phyloP scores from a whole-genome alignment of 441 rosid species.

The Pelargonium fulgidum region DNA sequence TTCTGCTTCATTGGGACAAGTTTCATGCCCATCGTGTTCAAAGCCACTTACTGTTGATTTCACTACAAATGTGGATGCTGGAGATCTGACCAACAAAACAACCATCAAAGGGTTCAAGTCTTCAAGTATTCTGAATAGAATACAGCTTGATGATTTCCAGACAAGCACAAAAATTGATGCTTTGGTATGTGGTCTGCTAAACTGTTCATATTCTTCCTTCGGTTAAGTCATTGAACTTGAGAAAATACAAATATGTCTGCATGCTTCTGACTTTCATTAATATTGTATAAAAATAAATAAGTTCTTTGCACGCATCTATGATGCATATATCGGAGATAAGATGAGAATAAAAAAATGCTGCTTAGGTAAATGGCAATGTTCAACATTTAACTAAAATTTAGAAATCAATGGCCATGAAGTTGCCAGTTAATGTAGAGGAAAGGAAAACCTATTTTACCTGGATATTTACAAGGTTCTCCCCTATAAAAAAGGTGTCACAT shows the following conservation, averaged over 20 bases:
- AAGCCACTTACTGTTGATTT: constrained; percentile 66
- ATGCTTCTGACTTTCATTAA: not conserved
- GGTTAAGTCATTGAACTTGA: not conserved
- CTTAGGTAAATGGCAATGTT: not conserved
- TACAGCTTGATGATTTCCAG: constrained; percentile 69
- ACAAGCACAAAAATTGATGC: constrained; percentile 99
- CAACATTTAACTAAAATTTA: not conserved
- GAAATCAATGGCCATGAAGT: too few relatives aligned
- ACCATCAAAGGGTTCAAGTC: constrained; percentile 66
- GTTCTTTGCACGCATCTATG: not conserved
- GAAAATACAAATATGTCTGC: not conserved
- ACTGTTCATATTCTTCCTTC: constrained; percentile 11
- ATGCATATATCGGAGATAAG: not conserved
- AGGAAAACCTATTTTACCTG: not conserved
- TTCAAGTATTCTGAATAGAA: constrained; percentile 79
- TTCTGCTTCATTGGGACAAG: constrained; percentile 55
- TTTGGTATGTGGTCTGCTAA: constrained; percentile 49
- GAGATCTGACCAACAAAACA: constrained; percentile 45
- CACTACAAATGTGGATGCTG: constrained; percentile 41
- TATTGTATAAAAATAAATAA: too few relatives aligned
- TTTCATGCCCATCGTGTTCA: constrained; percentile 76
- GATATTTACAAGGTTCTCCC: not conserved
- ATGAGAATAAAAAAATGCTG: not conserved
- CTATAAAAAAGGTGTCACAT: not conserved
- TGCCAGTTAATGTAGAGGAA: not conserved